A percentile compares a stretch with the other conserved stretches of the same genome.
phyloP scores from a whole-genome alignment of 1,284 basidiomycete genomes.

The Cutaneotrichosporon mucoides region DNA sequence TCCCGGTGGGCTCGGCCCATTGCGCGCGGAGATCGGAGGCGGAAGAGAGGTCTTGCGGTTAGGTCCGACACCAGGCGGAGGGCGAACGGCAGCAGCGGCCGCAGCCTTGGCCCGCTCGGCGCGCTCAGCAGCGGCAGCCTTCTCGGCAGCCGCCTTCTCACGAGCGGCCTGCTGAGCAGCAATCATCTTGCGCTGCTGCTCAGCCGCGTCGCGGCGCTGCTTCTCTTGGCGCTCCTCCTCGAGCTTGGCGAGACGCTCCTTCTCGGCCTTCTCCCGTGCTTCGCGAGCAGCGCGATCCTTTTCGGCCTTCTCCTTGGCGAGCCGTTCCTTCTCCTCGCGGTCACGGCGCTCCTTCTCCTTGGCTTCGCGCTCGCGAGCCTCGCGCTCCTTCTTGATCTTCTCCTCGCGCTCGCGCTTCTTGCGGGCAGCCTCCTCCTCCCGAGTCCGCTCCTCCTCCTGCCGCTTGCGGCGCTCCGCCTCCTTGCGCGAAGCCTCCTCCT shows the following conservation, averaged over 20 bases:
- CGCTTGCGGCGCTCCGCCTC: conserved; percentile 53
- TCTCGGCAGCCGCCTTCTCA: conserved; percentile 29
- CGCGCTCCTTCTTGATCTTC: conserved; percentile 57
- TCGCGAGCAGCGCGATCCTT: conserved; percentile 48
- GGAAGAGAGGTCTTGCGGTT: conserved; percentile 10
- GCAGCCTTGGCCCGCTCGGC: conserved; percentile 10
- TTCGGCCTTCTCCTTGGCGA: conserved; percentile 63
- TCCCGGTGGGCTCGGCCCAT: conserved; percentile 25
- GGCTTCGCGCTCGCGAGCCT: conserved; percentile 49
- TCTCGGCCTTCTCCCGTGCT: conserved; percentile 38
- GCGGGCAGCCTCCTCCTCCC: conserved; percentile 55
- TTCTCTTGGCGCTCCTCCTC: conserved; percentile 36
- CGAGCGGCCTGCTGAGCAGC: conserved; percentile 42
- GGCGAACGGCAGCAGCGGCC: conserved; percentile 9
- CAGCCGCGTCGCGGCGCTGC: conserved; percentile 38
- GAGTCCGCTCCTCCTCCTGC: conserved; percentile 52
- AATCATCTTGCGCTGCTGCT: conserved; percentile 36
- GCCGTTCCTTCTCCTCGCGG: conserved; percentile 63
- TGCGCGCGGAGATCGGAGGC: conserved; percentile 18
- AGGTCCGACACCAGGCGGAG: conserved; percentile 7
- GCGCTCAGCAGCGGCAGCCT: conserved; percentile 19
- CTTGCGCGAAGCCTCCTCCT: conserved; percentile 63
- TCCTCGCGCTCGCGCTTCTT: conserved; percentile 66
- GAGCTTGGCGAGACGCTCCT: conserved; percentile 37
- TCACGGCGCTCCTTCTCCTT: conserved; percentile 52